Evolutionary conservation across 164 flowering plant genomes (phyloP), one percentile per base, ranked within the genome.

Genomic region (Berberis thunbergii): DNA sequence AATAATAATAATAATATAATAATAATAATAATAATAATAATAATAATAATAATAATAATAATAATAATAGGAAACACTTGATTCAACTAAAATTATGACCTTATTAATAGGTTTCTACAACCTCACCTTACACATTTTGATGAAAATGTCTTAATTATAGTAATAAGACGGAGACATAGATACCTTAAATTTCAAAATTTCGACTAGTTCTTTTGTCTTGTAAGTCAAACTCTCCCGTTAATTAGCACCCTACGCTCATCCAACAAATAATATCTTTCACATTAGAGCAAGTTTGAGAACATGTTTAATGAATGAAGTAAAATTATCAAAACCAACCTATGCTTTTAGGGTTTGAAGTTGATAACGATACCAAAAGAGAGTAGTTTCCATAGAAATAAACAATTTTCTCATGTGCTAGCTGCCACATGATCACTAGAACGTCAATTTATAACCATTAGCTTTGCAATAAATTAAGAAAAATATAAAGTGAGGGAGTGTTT

Each of bases 341-440:
- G 76, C 77, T 43, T 87, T 96, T 67, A 63, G 40, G 60, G 57
- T 69, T 76, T 72, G 67, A 52, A 4, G 59, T 43, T 70, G 77
- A 69, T 89, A 94, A 10, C 96, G 85, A 64, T 81, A 76, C 11
- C 96, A 84, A 64, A 89, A 94, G 40, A 94, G 83, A 6, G 83
- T 63, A 12, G 95, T 81, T 71, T 94, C 99, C 83, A 73, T 85
- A 6, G 84, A 74, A 67, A 94, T 91, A 79, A 91, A 91, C 96
- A 96, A 89, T 73, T 84, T 91, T 49, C 97, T 85, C 68, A 94
- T 52, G 12, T 94, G 96, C 75, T 94, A 97, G 70, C 96, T 91
- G 49, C 44, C 2, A 6, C n/a, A 46, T 4, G 26, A 26, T 26
- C 26, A 26, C 26, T 26, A 26, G 4, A 4, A 46, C 4, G 8